These are phyloP conservation scores for Plasmodium coatneyi DNA, from an alignment of 169 alveolate genomes.

Conservation along the genomic window DNA sequence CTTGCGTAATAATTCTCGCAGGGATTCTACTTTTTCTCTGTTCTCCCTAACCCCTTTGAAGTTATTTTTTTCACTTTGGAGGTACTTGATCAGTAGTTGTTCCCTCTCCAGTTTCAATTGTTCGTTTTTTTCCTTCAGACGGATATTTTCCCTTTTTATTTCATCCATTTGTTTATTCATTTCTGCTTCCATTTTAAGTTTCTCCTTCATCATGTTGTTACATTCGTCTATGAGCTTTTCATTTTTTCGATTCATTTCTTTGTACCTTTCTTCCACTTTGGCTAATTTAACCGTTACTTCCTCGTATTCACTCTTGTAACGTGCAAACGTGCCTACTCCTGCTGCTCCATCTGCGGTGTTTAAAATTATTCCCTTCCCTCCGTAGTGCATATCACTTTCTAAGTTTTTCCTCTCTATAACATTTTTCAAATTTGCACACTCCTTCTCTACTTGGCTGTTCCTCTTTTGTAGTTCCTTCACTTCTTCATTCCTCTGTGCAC, in stretches of 20 bases:
- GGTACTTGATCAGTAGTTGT: neutral
- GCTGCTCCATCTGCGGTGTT: neutral
- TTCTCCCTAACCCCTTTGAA: neutral
- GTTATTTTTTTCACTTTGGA: conserved; percentile 2
- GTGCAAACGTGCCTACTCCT: neutral
- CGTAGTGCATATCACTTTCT: neutral
- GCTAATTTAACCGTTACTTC: conserved; percentile 28
- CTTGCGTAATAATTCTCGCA: neutral
- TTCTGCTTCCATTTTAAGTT: neutral
- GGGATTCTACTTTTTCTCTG: neutral
- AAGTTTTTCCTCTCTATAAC: conserved; percentile 18
- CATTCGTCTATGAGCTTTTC: neutral
- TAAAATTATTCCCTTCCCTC: neutral
- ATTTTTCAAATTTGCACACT: conserved; percentile 18
- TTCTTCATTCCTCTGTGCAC: conserved; percentile 8
- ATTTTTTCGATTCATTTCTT: conserved; percentile 12
- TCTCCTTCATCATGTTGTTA: neutral
- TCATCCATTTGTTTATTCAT: conserved; percentile 10
- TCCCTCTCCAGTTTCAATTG: conserved; percentile 2
- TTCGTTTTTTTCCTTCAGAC: neutral
- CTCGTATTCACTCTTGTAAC: conserved; percentile 47
- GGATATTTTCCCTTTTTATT: neutral
- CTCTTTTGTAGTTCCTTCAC: conserved; percentile 19
- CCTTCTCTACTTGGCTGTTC: conserved; percentile 21
- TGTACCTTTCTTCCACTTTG: conserved; percentile 34